A percentile compares a stretch with the other conserved stretches of the same genome.
phyloP scores from a whole-genome alignment of 2,329 filamentous ascomycete genomes.

The Xylaria sp. region DNA sequence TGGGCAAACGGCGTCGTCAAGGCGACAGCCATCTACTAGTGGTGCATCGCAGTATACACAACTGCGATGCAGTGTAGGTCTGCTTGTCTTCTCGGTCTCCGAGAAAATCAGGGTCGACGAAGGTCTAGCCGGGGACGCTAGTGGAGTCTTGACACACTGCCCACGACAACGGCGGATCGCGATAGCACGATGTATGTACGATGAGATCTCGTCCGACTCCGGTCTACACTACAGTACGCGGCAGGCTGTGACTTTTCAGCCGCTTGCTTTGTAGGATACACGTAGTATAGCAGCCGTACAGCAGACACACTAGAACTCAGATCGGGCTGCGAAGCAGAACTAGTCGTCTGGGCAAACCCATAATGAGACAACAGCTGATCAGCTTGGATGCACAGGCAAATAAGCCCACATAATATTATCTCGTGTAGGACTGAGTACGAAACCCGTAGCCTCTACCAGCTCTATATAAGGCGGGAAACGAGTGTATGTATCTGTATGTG shows the following conservation, averaged over 20 bases:
- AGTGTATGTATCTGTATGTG: no score
- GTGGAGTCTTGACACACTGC: slow-evolving; percentile 12
- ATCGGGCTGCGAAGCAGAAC: slow-evolving; percentile 3
- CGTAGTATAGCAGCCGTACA: background rate
- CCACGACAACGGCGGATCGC: background rate
- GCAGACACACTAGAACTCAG: background rate
- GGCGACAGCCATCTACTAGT: slow-evolving; percentile 14
- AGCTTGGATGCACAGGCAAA: no score
- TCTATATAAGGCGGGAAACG: no score
- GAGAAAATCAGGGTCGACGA: background rate
- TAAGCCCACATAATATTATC: no score
- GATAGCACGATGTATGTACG: background rate
- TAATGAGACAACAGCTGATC: background rate
- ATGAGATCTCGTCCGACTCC: background rate
- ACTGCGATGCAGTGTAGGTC: background rate
- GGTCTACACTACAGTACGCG: slow-evolving; percentile 6
- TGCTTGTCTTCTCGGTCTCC: background rate
- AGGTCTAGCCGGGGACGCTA: slow-evolving; percentile 3
- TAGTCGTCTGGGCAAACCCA: slow-evolving; percentile 3
- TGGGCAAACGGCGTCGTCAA: slow-evolving; percentile 27
- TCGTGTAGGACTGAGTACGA: no score
- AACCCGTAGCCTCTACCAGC: no score
- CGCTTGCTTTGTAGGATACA: background rate
- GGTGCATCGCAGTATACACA: background rate
- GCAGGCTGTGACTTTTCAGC: background rate